Conservation (phyloP, 768 basidiomycete species). For the Pisolithus sp. region DNA sequence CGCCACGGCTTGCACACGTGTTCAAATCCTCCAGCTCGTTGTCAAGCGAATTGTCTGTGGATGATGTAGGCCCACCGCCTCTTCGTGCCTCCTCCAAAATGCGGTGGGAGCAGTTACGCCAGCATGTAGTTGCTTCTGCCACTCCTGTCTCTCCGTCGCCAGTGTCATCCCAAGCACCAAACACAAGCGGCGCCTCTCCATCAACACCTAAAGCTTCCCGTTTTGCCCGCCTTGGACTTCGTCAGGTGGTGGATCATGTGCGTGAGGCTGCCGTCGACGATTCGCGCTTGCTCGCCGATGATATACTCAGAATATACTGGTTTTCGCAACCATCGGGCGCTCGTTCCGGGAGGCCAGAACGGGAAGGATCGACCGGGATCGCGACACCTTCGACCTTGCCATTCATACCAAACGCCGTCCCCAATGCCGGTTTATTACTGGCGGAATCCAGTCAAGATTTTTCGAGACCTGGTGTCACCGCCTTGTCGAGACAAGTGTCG, state of each 20-base stretch:
- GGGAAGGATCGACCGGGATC: slow-evolving; percentile 22
- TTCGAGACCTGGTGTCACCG: slow-evolving; percentile 40
- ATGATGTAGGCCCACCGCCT: neutral
- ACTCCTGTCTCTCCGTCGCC: slow-evolving; percentile 17
- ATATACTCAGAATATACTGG: slow-evolving; percentile 52
- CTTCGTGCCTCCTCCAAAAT: slow-evolving; percentile 30
- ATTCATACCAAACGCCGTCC: slow-evolving; percentile 36
- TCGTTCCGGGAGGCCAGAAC: slow-evolving; percentile 19
- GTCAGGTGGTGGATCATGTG: slow-evolving; percentile 61
- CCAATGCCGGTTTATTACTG: slow-evolving; percentile 11
- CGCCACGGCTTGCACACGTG: slow-evolving; percentile 3
- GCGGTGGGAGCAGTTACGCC: slow-evolving; percentile 51
- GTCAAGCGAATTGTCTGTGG: neutral
- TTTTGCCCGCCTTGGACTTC: slow-evolving; percentile 46
- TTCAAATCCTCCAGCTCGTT: slow-evolving; percentile 3
- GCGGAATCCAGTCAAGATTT: slow-evolving; percentile 24
- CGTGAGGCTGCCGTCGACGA: slow-evolving; percentile 47
- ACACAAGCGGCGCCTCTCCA: slow-evolving; percentile 12
- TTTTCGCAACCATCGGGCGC: slow-evolving; percentile 42
- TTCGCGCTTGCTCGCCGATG: slow-evolving; percentile 44
- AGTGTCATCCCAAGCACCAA: slow-evolving; percentile 5
- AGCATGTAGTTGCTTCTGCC: slow-evolving; percentile 41
- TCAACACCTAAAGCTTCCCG: slow-evolving; percentile 47
- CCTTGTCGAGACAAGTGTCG: slow-evolving; percentile 34
- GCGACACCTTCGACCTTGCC: slow-evolving; percentile 34